phyloP scores from a whole-genome alignment of 2,329 filamentous ascomycete species.

The Colletotrichum phormii region DNA sequence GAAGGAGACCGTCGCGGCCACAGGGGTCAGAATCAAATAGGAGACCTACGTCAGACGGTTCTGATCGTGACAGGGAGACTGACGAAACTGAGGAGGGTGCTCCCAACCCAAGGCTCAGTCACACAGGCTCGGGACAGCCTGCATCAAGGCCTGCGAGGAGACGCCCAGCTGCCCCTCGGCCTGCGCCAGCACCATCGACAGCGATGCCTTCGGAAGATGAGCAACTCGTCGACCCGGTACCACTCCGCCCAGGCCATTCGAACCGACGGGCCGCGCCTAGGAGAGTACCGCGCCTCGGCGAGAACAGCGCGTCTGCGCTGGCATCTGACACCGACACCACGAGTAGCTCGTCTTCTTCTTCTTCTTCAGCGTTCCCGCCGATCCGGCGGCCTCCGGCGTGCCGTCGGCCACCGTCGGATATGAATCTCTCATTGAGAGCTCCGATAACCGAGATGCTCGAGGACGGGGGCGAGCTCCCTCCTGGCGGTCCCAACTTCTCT shows the following conservation, averaged over 20 bases:
- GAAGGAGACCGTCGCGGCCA: constrained; percentile 14
- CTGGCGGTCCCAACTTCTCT: constrained; percentile 22
- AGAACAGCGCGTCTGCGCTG: not conserved
- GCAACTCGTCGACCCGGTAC: constrained; percentile 21
- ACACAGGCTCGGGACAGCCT: constrained; percentile 1
- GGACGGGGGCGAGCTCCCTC: constrained; percentile 11
- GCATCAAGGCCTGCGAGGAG: constrained; percentile 8
- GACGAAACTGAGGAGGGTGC: constrained; percentile 16
- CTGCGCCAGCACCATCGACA: constrained; percentile 9
- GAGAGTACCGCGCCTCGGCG: constrained; percentile 14
- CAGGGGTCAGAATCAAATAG: constrained; percentile 4
- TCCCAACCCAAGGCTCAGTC: not conserved
- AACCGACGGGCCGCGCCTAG: constrained; percentile 20
- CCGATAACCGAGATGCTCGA: constrained; percentile 14
- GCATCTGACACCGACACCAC: constrained; percentile 31
- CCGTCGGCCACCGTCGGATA: constrained; percentile 14
- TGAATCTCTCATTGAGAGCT: constrained; percentile 15
- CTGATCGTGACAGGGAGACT: constrained; percentile 14
- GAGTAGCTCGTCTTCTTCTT: constrained; percentile 29
- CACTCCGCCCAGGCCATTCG: constrained; percentile 10
- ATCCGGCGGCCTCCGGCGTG: constrained; percentile 23
- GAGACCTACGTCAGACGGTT: constrained; percentile 3
- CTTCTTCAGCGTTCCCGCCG: constrained; percentile 17
- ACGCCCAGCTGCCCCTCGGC: not conserved
- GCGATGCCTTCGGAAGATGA: constrained; percentile 25